A percentile compares a stretch with the other conserved stretches of the same genome.
Evolutionary conservation across 352 stramenopile species (phyloP).

Genomic region (Phytophthora brassicae): DNA sequence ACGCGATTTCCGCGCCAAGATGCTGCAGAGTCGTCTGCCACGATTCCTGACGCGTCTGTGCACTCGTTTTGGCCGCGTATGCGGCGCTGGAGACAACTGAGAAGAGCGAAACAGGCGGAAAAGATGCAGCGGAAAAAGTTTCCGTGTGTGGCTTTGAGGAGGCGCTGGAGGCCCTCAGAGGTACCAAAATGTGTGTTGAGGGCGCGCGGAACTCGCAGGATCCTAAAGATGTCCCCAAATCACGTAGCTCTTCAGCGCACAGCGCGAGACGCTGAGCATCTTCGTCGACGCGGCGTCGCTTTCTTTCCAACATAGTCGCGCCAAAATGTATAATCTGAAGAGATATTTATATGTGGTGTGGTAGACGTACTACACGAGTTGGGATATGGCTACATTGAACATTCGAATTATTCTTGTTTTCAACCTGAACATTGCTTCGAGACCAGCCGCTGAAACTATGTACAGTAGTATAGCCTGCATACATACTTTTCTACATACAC

Average conservation of each 20-base stretch:
- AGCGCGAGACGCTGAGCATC: conserved; percentile 33
- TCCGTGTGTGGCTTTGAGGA: conserved; percentile 11
- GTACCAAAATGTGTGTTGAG: conserved; percentile 9
- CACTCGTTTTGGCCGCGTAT: conserved; percentile 29
- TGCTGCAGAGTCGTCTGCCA: conserved; percentile 37
- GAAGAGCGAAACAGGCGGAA: conserved; percentile 36
- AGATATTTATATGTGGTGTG: no score
- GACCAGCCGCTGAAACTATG: no score
- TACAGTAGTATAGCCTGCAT: no score
- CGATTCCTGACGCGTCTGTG: conserved; percentile 10
- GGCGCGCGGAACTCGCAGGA: conserved; percentile 28
- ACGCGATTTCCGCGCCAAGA: conserved; percentile 25
- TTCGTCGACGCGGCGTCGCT: conserved; percentile 25
- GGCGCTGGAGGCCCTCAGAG: conserved; percentile 12
- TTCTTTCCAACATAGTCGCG: conserved; percentile 30
- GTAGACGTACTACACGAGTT: no score
- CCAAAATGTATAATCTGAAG: no score
- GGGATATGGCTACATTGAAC: no score
- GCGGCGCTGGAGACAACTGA: conserved; percentile 37
- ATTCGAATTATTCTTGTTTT: no score
- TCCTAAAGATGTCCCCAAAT: conserved; percentile 28
- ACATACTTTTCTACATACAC: no score
- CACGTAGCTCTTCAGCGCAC: conserved; percentile 35
- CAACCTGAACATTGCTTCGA: no score
- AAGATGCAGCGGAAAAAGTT: conserved; percentile 2